Base-by-base conservation (phyloP, 2,329 filamentous ascomycete genomes). In the Aureobasidium melanogenum region DNA sequence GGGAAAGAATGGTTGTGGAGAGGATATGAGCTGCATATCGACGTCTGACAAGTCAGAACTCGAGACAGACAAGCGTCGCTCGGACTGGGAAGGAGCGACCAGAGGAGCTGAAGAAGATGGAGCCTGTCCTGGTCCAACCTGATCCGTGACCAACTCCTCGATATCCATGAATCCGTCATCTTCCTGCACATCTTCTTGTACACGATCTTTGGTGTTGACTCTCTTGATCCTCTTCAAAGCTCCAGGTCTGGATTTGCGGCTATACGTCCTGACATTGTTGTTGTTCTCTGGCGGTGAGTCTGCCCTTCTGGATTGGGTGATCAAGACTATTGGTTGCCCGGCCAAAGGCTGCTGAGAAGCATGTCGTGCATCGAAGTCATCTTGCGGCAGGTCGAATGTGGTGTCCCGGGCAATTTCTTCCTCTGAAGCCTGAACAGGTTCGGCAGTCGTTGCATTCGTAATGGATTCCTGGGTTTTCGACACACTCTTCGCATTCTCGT, bases 31-130 rank as follows among this genome's bases (percentile, higher is more conserved):
- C 24, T 36, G 28, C 61, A 63, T 62, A 38, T 52, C 28, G 28
- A 51, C 62, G 44, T 57, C 55, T 3, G 30, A 39, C 46, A 56
- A 28, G 26, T 63, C 48, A 14, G 59, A 61, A 28, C 59, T 61
- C 5, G 59, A 61, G 12, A 55, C 38, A 34, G 52, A 46, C 17
- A 28, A n/a, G 24, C 59, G 62, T 26, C 62, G 43, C 54, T 48
- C 28, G 56, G 59, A 30, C 63, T 66, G 39, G 59, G 58, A 46
- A 67, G 66, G 62, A 67, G 69, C n/a, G 59, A 61, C 17, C 64
- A 62, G 52, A 57, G 63, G 51, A 66, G 63, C 48, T 64, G 63
- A 43, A 62, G 64, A 50, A 64, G 64, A 19, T 56, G 65, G 15
- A 66, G 61, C 34, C 52, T 52, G 32, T n/a, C 15, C n/a, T 15